Evolutionary conservation across 495 filamentous ascomycete species (phyloP), one percentile per base, ranked within the genome.

Genomic region (Daldinia grandis): DNA sequence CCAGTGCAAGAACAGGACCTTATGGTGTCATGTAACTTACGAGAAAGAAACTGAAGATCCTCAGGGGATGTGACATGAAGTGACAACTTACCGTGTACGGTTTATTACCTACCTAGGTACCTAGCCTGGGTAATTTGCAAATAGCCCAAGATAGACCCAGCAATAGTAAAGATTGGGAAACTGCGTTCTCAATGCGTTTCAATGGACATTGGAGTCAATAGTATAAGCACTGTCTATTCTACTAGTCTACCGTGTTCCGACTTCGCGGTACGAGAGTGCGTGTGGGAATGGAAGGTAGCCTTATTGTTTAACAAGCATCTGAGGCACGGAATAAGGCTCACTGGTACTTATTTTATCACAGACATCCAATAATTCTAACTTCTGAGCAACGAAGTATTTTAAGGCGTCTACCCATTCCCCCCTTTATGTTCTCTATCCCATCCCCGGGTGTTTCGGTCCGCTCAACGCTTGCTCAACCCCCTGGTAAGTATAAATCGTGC

Each of bases 401-500:
- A 27, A 4, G 25, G 25, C 4, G 25, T 27, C 25, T 27, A 4
- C 12, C 33, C n/a, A n/a, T n/a, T n/a, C n/a, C n/a, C n/a, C n/a
- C n/a, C n/a, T n/a, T n/a, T n/a, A n/a, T n/a, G n/a, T n/a, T n/a
- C n/a, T n/a, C n/a, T 38, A 37, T 1, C 35, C 42, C 42, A 4
- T 47, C 4, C 42, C 42, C 4, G 42, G 42, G 17, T 47, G 8
- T 8, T 47, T 47, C 19, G 17, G 8, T 21, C 42, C 42, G 9
- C 9, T 77, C 55, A 73, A 28, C 8, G 64, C 64, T 5, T 69
- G 49, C 50, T 73, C 70, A 9, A 55, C 61, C 14, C 70, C 70
- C 51, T 65, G 70, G 37, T 73, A 73, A 3, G 65, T 66, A 42
- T 69, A 69, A 2, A 73, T 58, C 61, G 42, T 37, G 40, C 44